Conservation (phyloP, 345 rosid species). For the Sonneratia caseolaris region DNA sequence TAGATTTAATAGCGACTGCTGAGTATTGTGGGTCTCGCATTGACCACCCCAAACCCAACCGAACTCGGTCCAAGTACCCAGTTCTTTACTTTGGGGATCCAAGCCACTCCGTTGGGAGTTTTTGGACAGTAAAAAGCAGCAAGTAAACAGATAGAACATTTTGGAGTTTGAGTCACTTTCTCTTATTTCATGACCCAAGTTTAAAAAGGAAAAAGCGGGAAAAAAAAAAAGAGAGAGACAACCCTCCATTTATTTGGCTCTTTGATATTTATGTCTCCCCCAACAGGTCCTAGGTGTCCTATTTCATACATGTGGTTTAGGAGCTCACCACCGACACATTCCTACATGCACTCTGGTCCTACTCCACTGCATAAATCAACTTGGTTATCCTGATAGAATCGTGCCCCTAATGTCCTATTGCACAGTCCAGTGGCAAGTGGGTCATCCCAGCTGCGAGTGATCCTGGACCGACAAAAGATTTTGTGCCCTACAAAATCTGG, state of each 20-base stretch:
- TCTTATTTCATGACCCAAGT: neutral
- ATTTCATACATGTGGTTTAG: neutral
- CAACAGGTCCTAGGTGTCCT: neutral
- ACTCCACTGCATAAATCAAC: neutral
- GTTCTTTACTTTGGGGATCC: neutral
- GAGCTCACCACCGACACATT: slow-evolving; percentile 1
- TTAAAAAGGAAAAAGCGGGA: neutral
- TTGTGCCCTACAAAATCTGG: neutral
- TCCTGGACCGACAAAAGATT: too few species aligned
- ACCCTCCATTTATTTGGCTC: neutral
- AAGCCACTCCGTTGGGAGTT: neutral
- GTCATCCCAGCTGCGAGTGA: too few species aligned
- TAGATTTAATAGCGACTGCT: neutral
- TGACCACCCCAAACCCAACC: too few species aligned
- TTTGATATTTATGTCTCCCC: neutral
- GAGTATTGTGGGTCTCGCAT: too few species aligned
- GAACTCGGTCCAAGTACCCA: neutral
- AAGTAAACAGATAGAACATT: neutral
- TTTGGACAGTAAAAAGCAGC: neutral
- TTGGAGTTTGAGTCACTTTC: neutral
- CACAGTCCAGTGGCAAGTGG: too few species aligned
- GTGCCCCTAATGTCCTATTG: too few species aligned
- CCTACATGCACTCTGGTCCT: neutral
- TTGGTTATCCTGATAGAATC: too few species aligned
- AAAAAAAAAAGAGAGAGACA: too few species aligned